Base-by-base conservation (phyloP, 192 early-diverging fungal species). In the Paraglomus brasilianum region DNA sequence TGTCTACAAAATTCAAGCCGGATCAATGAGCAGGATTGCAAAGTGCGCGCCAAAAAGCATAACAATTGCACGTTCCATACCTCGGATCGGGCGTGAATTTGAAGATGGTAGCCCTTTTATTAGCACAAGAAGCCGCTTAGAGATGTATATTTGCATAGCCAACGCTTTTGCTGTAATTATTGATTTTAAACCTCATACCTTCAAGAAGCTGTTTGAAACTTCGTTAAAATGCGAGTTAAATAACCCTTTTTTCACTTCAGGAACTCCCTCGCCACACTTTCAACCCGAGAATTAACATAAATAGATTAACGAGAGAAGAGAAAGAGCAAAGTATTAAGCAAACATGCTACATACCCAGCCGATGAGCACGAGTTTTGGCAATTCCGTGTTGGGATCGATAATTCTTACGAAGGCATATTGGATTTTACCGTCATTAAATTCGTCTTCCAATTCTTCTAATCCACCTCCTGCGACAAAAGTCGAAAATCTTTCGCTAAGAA, bases 201-300 rank as follows among this genome's bases (percentile, higher is more conserved):
- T 92, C 68, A 94, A 88, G 77, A 85, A 92, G 30, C 30, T n/a
- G 24, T 78, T 80, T n/a, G 85, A 82, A 30, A 94, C 91, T 72
- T 97, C 91, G 57, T 88, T 85, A 22, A 95, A 76, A 59, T 95
- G 93, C 39, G 85, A 79, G 70, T 87, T 87, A 67, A 95, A 95
- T 55, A 93, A 80, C 30, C 91, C 95, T 82, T 98, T 98, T 74
- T 89, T 87, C 49, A 86, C 77, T 63, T 94, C 94, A 15, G 93
- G 93, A 17, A 98, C 96, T 43, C 95, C 95, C 49, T 90, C 91
- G 9, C 96, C 96, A 76, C 95, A 97, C 89, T 92, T 14, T 47
- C 10, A n/a, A 11, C 5, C n/a, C 8, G 9, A 21, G 24, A 22
- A 43, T 15, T 55, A 52, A 22, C 5, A 24, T 41, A 44, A 24